A percentile compares a stretch with the other conserved stretches of the same genome.
Conservation (phyloP, 1,139 yeast genomes). For the Pneumocystis carinii region DNA sequence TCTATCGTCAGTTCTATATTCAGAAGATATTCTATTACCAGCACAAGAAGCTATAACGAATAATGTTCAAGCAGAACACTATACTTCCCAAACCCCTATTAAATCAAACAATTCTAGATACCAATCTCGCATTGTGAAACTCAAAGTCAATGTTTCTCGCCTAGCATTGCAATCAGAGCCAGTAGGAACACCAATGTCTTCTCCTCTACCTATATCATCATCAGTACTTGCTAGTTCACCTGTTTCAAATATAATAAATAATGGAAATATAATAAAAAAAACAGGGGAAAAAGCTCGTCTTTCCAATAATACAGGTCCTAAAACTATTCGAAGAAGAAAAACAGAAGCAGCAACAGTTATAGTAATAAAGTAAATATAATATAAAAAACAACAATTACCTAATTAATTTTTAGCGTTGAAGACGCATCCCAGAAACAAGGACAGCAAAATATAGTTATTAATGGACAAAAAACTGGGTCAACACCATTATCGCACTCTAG, state of each 20-base stretch:
- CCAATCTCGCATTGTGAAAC: neutral
- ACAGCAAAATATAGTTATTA: neutral
- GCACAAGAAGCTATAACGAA: neutral
- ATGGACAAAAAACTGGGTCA: neutral
- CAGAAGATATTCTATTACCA: neutral
- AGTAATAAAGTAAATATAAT: neutral
- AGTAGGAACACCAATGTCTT: neutral
- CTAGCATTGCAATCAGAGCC: neutral
- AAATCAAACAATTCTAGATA: neutral
- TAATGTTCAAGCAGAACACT: neutral
- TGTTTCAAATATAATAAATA: neutral
- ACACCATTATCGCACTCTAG: slow-evolving; percentile 4
- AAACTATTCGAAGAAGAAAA: neutral
- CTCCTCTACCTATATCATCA: neutral
- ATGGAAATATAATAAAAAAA: neutral
- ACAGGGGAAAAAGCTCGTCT: neutral
- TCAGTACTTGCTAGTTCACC: neutral
- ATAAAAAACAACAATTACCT: neutral
- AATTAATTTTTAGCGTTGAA: neutral
- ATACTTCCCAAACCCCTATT: neutral
- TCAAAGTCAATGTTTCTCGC: neutral
- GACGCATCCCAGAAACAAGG: neutral
- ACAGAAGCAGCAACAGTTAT: neutral
- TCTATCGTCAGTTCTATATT: neutral
- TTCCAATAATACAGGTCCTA: neutral